Conservation (phyloP, 352 stramenopile species). For the Globisporangium spiculum region DNA sequence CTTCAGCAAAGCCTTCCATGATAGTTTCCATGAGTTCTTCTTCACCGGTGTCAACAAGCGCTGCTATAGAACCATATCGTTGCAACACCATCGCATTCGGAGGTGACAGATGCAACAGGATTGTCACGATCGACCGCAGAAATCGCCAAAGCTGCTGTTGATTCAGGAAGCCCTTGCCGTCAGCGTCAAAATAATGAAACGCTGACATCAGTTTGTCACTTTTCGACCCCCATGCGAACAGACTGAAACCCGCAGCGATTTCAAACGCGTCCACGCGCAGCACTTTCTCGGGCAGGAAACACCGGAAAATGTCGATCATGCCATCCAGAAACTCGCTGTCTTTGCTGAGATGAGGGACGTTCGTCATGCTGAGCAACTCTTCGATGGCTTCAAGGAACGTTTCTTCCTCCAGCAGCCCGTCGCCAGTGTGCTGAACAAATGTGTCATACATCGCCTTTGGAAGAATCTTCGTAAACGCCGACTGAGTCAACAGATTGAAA, state of each 20-base stretch:
- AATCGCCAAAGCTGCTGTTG: constrained; percentile 83
- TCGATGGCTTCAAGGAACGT: constrained; percentile 81
- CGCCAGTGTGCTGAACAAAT: constrained; percentile 82
- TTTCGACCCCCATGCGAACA: constrained; percentile 83
- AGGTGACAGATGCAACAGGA: constrained; percentile 68
- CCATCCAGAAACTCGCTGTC: constrained; percentile 71
- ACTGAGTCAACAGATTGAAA: constrained; percentile 62
- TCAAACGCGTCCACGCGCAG: constrained; percentile 78
- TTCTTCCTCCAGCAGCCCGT: constrained; percentile 79
- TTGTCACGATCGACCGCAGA: constrained; percentile 76
- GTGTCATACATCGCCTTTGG: constrained; percentile 83
- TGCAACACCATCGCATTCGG: constrained; percentile 51
- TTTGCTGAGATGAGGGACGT: constrained; percentile 67
- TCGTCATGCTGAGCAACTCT: constrained; percentile 76
- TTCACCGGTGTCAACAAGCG: constrained; percentile 75
- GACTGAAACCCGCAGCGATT: constrained; percentile 74
- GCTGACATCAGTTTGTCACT: constrained; percentile 82
- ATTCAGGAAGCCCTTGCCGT: constrained; percentile 79
- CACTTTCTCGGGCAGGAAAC: constrained; percentile 64
- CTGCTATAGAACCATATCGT: constrained; percentile 60
- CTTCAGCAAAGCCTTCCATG: constrained; percentile 48
- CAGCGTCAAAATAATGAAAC: constrained; percentile 85
- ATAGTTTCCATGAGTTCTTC: constrained; percentile 78
- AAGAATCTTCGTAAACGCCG: constrained; percentile 66
- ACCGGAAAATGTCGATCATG: constrained; percentile 76